A percentile compares a stretch with the other conserved stretches of the same genome.
phyloP scores from a whole-genome alignment of 176 grass and related monocot species.

The Echinochloa phyllopogon region DNA sequence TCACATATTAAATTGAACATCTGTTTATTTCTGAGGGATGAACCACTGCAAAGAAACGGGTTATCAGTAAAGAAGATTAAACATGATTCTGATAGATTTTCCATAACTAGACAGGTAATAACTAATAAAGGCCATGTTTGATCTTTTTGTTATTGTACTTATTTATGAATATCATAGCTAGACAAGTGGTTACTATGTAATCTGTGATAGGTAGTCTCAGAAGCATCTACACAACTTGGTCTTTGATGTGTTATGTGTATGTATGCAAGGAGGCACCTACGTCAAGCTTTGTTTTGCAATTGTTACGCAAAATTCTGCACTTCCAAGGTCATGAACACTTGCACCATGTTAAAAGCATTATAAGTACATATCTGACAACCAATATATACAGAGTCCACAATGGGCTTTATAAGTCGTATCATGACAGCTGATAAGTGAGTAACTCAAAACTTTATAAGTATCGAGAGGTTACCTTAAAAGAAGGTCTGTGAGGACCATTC shows the following conservation, averaged over 20 bases:
- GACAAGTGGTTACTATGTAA: not conserved
- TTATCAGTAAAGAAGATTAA: constrained; percentile 5
- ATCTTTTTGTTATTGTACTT: not conserved
- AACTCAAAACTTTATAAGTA: constrained; percentile 9
- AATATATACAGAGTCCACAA: constrained; percentile 8
- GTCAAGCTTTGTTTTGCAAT: not conserved
- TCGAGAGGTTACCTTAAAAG: constrained; percentile 72
- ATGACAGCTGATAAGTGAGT: constrained; percentile 21
- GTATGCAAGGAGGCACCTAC: not conserved
- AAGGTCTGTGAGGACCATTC: constrained; percentile 98
- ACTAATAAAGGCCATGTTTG: not conserved
- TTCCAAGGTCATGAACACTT: constrained; percentile 28
- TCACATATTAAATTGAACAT: constrained; percentile 99
- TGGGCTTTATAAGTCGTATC: constrained; percentile 12
- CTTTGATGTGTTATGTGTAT: not conserved
- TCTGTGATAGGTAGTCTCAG: not conserved
- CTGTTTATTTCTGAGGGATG: constrained; percentile 93
- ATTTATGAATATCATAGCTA: not conserved
- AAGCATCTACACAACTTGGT: not conserved
- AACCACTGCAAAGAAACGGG: constrained; percentile 70
- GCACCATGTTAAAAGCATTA: not conserved
- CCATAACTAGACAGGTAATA: not conserved
- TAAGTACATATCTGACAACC: not conserved
- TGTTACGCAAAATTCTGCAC: not conserved
- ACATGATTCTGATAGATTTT: constrained; percentile 7